Percentiles rank a stretch among this genome's conserved stretches.
Conservation (phyloP, 2,329 filamentous ascomycete genomes). For the Calonectria ilicicola region DNA sequence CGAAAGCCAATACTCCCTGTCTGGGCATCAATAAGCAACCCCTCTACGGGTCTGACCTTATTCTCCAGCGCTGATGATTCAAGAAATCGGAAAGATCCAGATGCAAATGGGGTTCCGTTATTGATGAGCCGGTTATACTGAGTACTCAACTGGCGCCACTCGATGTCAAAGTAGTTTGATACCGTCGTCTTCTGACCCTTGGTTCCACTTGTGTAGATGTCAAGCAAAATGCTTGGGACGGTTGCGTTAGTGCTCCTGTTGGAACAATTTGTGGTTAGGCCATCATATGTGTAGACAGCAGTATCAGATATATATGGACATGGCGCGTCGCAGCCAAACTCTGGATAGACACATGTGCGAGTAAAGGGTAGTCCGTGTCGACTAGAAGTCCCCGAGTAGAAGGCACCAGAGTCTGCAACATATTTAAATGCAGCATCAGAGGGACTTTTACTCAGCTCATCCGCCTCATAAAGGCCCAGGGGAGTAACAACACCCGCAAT, state of each 20-base stretch:
- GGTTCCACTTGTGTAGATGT: constrained; percentile 35
- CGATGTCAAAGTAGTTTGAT: constrained; percentile 34
- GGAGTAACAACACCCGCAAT: constrained; percentile 59
- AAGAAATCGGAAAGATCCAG: constrained; percentile 36
- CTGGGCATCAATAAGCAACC: constrained; percentile 55
- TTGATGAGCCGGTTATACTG: constrained; percentile 38
- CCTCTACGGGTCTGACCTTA: constrained; percentile 51
- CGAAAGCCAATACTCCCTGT: constrained; percentile 58
- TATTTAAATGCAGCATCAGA: constrained; percentile 49
- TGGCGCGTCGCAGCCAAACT: constrained; percentile 41
- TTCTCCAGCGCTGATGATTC: constrained; percentile 48
- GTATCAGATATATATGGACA: constrained; percentile 37
- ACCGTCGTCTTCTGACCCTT: constrained; percentile 27
- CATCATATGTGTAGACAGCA: constrained; percentile 10
- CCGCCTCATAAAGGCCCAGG: constrained; percentile 55
- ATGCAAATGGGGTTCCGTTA: constrained; percentile 46
- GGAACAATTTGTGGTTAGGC: not conserved
- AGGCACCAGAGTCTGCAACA: constrained; percentile 49
- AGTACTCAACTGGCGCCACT: constrained; percentile 49
- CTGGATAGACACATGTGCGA: constrained; percentile 28
- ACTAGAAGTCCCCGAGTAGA: constrained; percentile 53
- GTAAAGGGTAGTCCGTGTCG: constrained; percentile 40
- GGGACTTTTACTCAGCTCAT: constrained; percentile 16
- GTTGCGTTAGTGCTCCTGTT: constrained; percentile 25
- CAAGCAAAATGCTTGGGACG: constrained; percentile 41